Conservation (phyloP, 1,284 basidiomycete genomes). For the Pterula multifida region DNA sequence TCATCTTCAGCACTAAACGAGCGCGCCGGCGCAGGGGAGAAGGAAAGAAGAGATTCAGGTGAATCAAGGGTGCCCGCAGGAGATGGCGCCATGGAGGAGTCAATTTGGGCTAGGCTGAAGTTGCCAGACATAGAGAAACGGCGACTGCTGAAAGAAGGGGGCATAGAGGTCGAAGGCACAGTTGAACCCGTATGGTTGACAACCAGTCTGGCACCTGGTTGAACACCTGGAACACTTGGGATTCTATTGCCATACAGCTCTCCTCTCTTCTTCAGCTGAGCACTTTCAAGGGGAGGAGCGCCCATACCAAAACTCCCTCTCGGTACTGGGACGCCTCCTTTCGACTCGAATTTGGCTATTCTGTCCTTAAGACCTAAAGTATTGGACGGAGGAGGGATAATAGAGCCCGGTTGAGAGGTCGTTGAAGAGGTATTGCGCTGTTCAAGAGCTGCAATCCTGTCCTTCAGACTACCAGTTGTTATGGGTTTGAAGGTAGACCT, state of each 20-base stretch:
- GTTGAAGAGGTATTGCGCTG: slow-evolving; percentile 33
- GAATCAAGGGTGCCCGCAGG: background rate
- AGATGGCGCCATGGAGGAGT: background rate
- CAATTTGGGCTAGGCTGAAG: background rate
- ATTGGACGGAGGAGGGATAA: background rate
- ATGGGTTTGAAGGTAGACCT: slow-evolving; percentile 15
- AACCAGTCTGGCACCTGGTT: background rate
- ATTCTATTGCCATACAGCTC: slow-evolving; percentile 67
- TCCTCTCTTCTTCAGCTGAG: slow-evolving; percentile 34
- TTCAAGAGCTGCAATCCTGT: slow-evolving; percentile 64
- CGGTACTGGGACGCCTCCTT: slow-evolving; percentile 64
- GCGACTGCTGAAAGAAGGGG: background rate
- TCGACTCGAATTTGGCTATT: slow-evolving; percentile 67
- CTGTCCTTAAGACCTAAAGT: slow-evolving; percentile 43
- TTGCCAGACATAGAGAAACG: background rate
- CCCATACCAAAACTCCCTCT: slow-evolving; percentile 61
- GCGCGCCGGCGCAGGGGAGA: background rate
- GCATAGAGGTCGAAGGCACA: background rate
- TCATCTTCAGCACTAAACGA: background rate
- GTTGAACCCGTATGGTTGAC: background rate
- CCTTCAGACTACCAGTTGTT: slow-evolving; percentile 51
- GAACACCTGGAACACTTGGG: slow-evolving; percentile 15
- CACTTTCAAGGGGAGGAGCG: slow-evolving; percentile 40
- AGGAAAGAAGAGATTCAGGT: no score
- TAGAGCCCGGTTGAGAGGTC: slow-evolving; percentile 15